These are phyloP conservation scores for Pichia sp. DNA, from an alignment of 1,139 yeast genomes.

Conservation along the genomic window DNA sequence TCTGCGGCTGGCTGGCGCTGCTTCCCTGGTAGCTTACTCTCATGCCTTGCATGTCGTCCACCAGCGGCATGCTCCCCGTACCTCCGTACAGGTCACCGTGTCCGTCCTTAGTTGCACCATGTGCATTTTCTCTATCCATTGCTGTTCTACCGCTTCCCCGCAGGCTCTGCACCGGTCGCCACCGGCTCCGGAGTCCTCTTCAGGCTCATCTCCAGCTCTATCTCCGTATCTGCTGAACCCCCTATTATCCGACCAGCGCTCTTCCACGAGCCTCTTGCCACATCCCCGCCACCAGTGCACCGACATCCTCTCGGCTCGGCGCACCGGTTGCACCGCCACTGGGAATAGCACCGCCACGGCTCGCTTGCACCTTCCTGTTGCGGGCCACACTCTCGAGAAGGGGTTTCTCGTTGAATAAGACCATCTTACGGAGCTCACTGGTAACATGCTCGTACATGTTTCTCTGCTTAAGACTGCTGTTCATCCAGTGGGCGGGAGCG, in stretches of 20 bases:
- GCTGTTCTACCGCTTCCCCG: too few relatives aligned
- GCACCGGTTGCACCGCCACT: not conserved
- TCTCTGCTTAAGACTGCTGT: conserved; percentile 25
- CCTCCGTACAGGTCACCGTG: too few relatives aligned
- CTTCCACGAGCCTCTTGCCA: not conserved
- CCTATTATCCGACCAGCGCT: not conserved
- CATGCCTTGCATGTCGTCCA: too few relatives aligned
- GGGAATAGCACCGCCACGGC: not conserved
- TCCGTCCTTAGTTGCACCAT: too few relatives aligned
- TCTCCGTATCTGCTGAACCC: not conserved
- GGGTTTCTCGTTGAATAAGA: conserved; percentile 26
- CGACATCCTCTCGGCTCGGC: not conserved
- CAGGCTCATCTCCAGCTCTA: not conserved
- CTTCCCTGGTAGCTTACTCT: too few relatives aligned
- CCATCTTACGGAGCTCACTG: conserved; percentile 27
- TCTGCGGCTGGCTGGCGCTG: too few relatives aligned
- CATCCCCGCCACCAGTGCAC: conserved; percentile 1
- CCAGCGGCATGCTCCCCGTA: too few relatives aligned
- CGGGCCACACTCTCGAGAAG: conserved; percentile 16
- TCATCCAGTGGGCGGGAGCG: conserved; percentile 20
- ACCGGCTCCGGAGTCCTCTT: not conserved
- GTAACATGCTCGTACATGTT: conserved; percentile 28
- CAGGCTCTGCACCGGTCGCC: too few relatives aligned
- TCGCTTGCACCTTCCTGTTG: not conserved
- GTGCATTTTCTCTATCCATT: too few relatives aligned